Evolutionary conservation across 1,284 basidiomycete genomes (phyloP), one percentile per base, ranked within the genome.

Genomic region (Trametes sp.): DNA sequence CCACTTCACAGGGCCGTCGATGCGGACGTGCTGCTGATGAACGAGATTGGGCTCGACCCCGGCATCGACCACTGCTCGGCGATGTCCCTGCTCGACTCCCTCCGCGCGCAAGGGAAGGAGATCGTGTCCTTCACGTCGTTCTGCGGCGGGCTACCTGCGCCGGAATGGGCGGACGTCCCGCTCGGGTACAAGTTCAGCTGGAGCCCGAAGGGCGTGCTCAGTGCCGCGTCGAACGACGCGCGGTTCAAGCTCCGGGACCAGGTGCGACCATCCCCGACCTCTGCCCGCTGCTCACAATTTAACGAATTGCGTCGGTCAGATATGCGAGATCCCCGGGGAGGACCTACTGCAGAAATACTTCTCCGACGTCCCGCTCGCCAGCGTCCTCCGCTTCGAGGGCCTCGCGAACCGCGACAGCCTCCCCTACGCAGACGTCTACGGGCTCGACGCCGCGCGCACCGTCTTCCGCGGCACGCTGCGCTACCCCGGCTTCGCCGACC

Each of bases 11-110:
- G 93, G 3, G 95, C 96, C 0, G 68, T 83, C 49, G 76, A 83
- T 5, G 84, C 87, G 0, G 85, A 87, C 49, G 87, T 98, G 19
- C 79, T 96, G 0, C 80, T 98, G 0, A 83, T 98, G 49, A 97
- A 96, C 71, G 96, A 98, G 78, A 95, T 98, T 51, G 96, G 96
- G 1, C 81, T 98, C 0, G 96, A 98, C 76, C 96, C 96, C 0
- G 96, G 96, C n/a, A 93, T 98, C 66, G 96, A 98, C 77, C 96
- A 98, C 73, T 91, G 92, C 75, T 95, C 93, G 23, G 95, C 96
- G 0, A 87, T 96, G 74, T 86, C 90, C 2, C 81, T 98, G 35
- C 80, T 96, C 35, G 80, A 83, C 57, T 78, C 81, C 53, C 75
- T 94, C 2, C 81, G 86, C 48, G 76, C 80, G 0, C 79, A 90